A percentile compares a stretch with the other conserved stretches of the same genome.
These are phyloP conservation scores for Phialocephala sp. DNA, from an alignment of 2,329 filamentous ascomycete species.

Conservation along the genomic window DNA sequence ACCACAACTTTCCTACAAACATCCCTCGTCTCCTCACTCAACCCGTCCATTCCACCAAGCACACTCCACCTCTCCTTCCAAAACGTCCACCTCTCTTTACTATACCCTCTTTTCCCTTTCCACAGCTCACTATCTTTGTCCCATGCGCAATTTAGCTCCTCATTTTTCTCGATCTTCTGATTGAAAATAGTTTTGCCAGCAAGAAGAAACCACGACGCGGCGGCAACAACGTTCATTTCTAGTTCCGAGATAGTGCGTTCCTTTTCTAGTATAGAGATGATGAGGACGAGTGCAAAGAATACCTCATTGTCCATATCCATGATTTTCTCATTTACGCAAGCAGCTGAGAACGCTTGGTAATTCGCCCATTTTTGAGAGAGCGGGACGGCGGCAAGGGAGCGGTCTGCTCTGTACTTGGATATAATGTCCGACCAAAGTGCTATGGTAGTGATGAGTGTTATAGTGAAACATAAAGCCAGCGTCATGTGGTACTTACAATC, in stretches of 20 bases:
- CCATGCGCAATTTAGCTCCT: background rate
- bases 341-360: background rate
- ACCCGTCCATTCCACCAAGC: background rate
- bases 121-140: background rate
- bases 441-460: background rate
- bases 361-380: background rate
- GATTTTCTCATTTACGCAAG: background rate
- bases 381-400: background rate
- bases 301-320: background rate
- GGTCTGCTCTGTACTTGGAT: background rate
- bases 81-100: background rate
- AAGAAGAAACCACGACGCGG: background rate
- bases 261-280: background rate
- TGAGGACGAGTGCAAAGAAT: background rate
- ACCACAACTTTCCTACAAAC: background rate
- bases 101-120: background rate
- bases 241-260: background rate
- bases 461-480: background rate
- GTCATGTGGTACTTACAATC: background rate
- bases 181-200: background rate
- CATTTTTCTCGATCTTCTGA: background rate
- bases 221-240: background rate
- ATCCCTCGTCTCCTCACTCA: background rate
- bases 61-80: background rate
- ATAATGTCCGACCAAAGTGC: background rate